Conservation (phyloP, 768 basidiomycete genomes). For the Trametes cinnabarina region DNA sequence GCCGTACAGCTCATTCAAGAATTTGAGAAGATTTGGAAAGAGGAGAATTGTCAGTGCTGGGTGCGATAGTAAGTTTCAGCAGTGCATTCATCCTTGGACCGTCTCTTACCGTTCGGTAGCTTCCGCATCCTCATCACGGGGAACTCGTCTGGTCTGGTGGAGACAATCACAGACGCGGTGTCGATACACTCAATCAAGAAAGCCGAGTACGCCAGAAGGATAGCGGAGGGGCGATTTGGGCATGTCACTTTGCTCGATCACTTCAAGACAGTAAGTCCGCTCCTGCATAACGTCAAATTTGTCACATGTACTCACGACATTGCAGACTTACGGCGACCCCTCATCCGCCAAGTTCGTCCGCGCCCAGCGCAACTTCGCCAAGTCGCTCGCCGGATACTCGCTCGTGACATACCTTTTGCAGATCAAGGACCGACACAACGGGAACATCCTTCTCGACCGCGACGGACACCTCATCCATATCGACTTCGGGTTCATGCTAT, state of each 20-base stretch:
- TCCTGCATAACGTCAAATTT: background rate
- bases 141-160: conserved; percentile 88
- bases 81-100: background rate
- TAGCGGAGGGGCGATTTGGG: conserved; percentile 76
- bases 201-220: conserved; percentile 88
- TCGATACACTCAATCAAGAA: conserved; percentile 99
- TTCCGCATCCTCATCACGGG: conserved; percentile 97
- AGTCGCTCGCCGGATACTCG: conserved; percentile 92
- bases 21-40: conserved; percentile 92
- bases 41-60: conserved; percentile 92
- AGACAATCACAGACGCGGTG: conserved; percentile 97
- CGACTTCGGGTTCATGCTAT: conserved; percentile 97
- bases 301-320: background rate
- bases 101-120: conserved; percentile 39
- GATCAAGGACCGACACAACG: conserved; percentile 98
- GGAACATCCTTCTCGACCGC: conserved; percentile 93
- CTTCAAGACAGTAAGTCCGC: conserved; percentile 69
- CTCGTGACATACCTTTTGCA: conserved; percentile 95
- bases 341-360: conserved; percentile 83
- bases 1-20: conserved; percentile 93
- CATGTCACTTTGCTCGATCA: conserved; percentile 92
- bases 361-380: conserved; percentile 92
- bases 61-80: conserved; percentile 68
- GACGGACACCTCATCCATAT: conserved; percentile 96
- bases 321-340: conserved; percentile 85